Percentiles rank a stretch among this genome's conserved stretches.
Evolutionary conservation across 495 filamentous ascomycete species (phyloP).

Genomic region (Trichoderma gamsii): DNA sequence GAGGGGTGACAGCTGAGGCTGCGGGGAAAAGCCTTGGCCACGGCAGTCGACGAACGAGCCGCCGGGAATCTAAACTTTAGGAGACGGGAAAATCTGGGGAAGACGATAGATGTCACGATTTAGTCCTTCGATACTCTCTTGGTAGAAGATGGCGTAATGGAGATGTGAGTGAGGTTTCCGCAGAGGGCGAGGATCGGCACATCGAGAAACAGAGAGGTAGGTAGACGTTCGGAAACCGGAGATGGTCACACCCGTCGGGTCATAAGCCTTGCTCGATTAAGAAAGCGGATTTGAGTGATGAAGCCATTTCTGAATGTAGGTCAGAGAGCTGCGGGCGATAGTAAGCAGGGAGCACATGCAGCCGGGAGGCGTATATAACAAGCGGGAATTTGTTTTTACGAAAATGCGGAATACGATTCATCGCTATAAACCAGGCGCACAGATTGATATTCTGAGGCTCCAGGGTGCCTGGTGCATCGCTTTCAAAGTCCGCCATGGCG

Average conservation of each 20-base stretch:
- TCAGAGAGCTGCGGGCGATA: background rate
- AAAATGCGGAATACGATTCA: background rate
- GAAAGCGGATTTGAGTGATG: background rate
- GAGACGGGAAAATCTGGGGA: slow-evolving; percentile 10
- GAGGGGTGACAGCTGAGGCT: background rate
- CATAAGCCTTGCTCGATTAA: background rate
- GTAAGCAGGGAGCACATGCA: background rate
- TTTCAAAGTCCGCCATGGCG: background rate
- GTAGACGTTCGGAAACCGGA: background rate
- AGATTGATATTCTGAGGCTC: background rate
- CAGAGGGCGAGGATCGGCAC: slow-evolving; percentile 8
- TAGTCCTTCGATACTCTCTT: background rate
- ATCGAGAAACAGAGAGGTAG: background rate
- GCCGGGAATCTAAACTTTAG: background rate
- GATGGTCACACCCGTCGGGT: slow-evolving; percentile 1
- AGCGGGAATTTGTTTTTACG: background rate
- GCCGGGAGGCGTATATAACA: background rate
- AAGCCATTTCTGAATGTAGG: background rate
- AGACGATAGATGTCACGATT: background rate
- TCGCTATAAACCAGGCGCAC: background rate
- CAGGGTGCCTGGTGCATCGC: background rate
- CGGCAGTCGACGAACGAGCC: background rate
- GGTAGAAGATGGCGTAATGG: background rate
- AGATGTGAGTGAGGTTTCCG: background rate
- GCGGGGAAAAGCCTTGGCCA: background rate